A percentile compares a stretch with the other conserved stretches of the same genome.
Evolutionary conservation across 208 protist species (phyloP).

Genomic region (Leishmania tropica): DNA sequence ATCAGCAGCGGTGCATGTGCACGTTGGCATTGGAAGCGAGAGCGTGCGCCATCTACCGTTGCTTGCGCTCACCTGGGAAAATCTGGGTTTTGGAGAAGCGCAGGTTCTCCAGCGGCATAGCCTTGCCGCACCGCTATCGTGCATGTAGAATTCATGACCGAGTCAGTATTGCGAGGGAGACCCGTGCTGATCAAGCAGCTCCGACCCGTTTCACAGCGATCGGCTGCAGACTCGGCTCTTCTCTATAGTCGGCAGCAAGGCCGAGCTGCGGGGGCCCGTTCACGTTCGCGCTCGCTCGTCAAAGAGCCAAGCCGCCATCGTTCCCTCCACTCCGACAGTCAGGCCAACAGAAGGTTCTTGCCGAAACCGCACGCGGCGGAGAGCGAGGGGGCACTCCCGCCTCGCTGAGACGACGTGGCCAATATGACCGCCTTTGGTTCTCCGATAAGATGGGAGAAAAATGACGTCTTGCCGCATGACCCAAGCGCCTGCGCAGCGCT

Average conservation of each 20-base stretch:
- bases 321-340: constrained; percentile 77
- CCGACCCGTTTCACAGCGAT: constrained; percentile 91
- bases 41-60: constrained; percentile 83
- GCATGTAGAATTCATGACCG: constrained; percentile 63
- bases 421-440: constrained; percentile 75
- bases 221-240: constrained; percentile 90
- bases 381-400: constrained; percentile 41
- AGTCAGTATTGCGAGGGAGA: constrained; percentile 86
- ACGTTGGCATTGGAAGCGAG: constrained; percentile 96
- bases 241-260: constrained; percentile 63
- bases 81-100: constrained; percentile 98
- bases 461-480: constrained; percentile 60
- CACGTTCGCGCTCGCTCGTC: constrained; percentile 65
- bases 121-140: constrained; percentile 70
- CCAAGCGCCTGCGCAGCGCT: background rate
- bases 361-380: constrained; percentile 42
- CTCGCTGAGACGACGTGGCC: constrained; percentile 47
- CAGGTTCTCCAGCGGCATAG: constrained; percentile 99
- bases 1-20: constrained; percentile 44
- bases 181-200: constrained; percentile 89
- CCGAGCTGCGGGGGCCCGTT: constrained; percentile 56
- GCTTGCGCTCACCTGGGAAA: constrained; percentile 82
- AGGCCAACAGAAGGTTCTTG: constrained; percentile 64
- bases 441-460: constrained; percentile 62
- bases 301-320: constrained; percentile 54